phyloP scores from a whole-genome alignment of 352 stramenopile genomes.

The Pilasporangium apinafurcum region DNA sequence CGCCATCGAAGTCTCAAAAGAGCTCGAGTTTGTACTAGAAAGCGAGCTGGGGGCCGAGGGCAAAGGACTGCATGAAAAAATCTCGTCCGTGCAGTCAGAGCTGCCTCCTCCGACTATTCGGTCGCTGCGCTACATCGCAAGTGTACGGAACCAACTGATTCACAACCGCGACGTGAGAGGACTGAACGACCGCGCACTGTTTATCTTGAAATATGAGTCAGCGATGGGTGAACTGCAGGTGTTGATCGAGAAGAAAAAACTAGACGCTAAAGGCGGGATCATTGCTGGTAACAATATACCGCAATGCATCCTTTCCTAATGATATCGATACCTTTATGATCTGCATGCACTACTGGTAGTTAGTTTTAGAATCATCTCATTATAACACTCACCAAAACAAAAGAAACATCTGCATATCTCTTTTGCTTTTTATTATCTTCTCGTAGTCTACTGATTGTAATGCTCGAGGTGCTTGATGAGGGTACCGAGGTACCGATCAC shows the following conservation, averaged over 20 bases:
- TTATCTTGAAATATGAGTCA: slow-evolving; percentile 57
- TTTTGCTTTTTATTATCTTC: too few species aligned
- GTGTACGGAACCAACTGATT: slow-evolving; percentile 75
- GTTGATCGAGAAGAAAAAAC: slow-evolving; percentile 47
- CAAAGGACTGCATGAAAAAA: slow-evolving; percentile 69
- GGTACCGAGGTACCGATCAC: slow-evolving; percentile 43
- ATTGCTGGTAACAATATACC: not conserved
- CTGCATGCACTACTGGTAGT: too few species aligned
- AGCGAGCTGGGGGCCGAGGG: slow-evolving; percentile 57
- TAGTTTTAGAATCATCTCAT: too few species aligned
- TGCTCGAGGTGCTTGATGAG: slow-evolving; percentile 39
- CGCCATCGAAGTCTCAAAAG: slow-evolving; percentile 76
- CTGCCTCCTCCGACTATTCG: slow-evolving; percentile 46
- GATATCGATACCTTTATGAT: slow-evolving; percentile 16
- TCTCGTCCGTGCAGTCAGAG: slow-evolving; percentile 32
- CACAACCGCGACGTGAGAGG: slow-evolving; percentile 58
- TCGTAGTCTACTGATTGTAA: slow-evolving; percentile 3
- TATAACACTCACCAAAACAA: too few species aligned
- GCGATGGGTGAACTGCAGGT: slow-evolving; percentile 56
- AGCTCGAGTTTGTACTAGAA: slow-evolving; percentile 67
- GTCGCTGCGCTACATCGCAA: slow-evolving; percentile 76
- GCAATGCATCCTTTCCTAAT: slow-evolving; percentile 7
- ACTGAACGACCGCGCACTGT: slow-evolving; percentile 50
- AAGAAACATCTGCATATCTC: too few species aligned
- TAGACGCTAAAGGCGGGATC: slow-evolving; percentile 9